Percentiles rank a stretch among this genome's conserved stretches.
Evolutionary conservation across 1,284 basidiomycete genomes (phyloP).

Genomic region (Trichosporon faecale): DNA sequence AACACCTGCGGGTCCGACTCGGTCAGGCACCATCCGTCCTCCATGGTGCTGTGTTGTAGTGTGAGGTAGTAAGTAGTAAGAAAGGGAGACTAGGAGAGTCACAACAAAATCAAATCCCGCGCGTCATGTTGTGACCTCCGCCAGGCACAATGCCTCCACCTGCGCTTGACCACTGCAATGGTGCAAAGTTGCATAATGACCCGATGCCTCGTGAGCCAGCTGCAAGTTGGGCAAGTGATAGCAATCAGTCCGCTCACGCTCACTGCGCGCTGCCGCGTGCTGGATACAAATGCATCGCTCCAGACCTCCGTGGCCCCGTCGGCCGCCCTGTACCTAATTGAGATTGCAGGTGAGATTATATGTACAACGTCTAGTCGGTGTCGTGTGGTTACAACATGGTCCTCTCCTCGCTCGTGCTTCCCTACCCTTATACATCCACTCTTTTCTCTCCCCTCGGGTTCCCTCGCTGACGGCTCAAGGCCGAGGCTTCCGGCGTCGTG

Average conservation of each 20-base stretch:
- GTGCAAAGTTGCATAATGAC: no score
- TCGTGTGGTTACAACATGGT: neutral
- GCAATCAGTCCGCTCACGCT: no score
- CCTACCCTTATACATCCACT: neutral
- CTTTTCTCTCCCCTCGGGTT: no score
- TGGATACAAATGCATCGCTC: neutral
- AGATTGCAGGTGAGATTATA: neutral
- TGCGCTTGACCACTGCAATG: no score
- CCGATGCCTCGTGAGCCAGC: no score
- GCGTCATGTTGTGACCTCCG: neutral
- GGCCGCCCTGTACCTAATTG: neutral
- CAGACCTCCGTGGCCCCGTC: neutral
- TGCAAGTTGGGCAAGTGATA: no score
- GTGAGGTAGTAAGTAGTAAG: neutral
- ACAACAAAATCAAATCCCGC: neutral
- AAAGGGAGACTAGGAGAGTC: neutral
- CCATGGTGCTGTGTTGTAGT: slow-evolving; percentile 22
- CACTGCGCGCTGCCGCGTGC: no score
- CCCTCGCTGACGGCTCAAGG: no score
- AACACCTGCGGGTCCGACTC: slow-evolving; percentile 55
- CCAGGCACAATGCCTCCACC: neutral
- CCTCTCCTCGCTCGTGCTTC: neutral
- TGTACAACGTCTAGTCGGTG: slow-evolving; percentile 10
- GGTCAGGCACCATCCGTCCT: slow-evolving; percentile 53
- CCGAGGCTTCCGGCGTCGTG: no score